Conservation (phyloP, 768 basidiomycete genomes). For the Phylloporus sp. region DNA sequence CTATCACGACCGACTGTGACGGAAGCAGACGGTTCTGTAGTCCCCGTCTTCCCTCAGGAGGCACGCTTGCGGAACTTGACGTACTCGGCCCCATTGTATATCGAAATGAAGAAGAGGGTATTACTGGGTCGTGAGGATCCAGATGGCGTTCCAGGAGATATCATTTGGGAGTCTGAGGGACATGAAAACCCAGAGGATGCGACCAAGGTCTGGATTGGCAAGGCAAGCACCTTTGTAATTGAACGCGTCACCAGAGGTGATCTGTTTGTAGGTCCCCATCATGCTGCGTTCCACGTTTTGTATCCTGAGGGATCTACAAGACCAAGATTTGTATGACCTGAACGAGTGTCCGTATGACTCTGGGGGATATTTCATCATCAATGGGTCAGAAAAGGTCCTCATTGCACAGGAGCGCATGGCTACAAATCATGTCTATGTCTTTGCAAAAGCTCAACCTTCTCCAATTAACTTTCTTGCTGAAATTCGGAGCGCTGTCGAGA, state of each 20-base stretch:
- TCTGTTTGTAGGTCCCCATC: constrained; percentile 74
- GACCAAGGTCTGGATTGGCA: constrained; percentile 92
- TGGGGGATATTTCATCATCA: constrained; percentile 99
- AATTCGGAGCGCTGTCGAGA: constrained; percentile 96
- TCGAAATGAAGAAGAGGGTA: constrained; percentile 91
- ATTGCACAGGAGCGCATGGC: constrained; percentile 99
- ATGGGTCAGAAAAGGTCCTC: constrained; percentile 98
- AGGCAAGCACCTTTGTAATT: constrained; percentile 46
- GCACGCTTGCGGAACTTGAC: constrained; percentile 92
- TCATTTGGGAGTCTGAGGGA: constrained; percentile 72
- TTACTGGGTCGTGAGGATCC: constrained; percentile 77
- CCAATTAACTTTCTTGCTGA: constrained; percentile 95
- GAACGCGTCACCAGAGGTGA: constrained; percentile 12
- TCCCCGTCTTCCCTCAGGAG: constrained; percentile 95
- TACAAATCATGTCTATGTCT: constrained; percentile 98
- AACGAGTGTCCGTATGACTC: constrained; percentile 99
- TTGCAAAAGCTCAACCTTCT: constrained; percentile 95
- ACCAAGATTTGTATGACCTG: constrained; percentile 80
- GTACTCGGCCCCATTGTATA: constrained; percentile 92
- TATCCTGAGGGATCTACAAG: constrained; percentile 75
- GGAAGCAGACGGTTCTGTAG: constrained; percentile 91
- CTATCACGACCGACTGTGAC: constrained; percentile 92
- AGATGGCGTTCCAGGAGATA: constrained; percentile 75
- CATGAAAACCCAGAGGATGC: constrained; percentile 59
- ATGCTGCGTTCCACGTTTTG: constrained; percentile 97